A percentile compares a stretch with the other conserved stretches of the same genome.
These are phyloP conservation scores for Massariosphaeria phaeospora DNA, from an alignment of 495 filamentous ascomycete genomes.

Conservation along the genomic window DNA sequence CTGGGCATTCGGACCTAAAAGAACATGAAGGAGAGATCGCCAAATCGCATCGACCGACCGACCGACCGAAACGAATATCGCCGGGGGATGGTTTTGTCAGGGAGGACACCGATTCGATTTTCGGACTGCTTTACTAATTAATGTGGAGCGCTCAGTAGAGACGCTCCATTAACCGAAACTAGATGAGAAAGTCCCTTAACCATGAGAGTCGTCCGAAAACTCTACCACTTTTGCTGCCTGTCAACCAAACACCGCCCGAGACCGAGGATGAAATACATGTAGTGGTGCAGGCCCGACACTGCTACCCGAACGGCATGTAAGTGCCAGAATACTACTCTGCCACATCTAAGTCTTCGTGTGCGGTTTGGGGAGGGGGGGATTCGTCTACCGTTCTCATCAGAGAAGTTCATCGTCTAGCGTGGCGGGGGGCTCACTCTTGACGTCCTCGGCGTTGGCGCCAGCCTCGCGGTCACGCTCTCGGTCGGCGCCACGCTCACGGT, in stretches of 20 bases:
- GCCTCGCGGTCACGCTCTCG: constrained; percentile 67
- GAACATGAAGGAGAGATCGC: constrained; percentile 24
- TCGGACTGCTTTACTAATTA: constrained; percentile 25
- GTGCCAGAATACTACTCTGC: constrained; percentile 62
- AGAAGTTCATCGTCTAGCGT: constrained; percentile 15
- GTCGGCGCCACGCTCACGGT: constrained; percentile 49
- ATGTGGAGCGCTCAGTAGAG: constrained; percentile 15
- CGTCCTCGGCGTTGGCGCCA: constrained; percentile 72
- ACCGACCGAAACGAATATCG: constrained; percentile 25
- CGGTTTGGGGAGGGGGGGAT: constrained; percentile 66
- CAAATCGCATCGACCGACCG: constrained; percentile 27
- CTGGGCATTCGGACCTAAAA: too few relatives aligned
- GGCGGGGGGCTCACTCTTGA: constrained; percentile 65
- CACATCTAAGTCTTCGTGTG: constrained; percentile 78
- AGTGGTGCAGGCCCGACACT: neutral
- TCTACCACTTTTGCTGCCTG: neutral
- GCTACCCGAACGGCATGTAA: neutral
- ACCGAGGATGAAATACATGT: neutral
- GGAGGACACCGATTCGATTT: constrained; percentile 15
- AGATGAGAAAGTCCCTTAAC: constrained; percentile 1
- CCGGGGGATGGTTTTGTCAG: too few relatives aligned
- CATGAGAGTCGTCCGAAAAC: neutral
- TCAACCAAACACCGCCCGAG: neutral
- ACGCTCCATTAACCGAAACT: too few relatives aligned
- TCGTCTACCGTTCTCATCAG: constrained; percentile 51